phyloP scores from a whole-genome alignment of 129 eudicot species.

The Cynara cardunculus region DNA sequence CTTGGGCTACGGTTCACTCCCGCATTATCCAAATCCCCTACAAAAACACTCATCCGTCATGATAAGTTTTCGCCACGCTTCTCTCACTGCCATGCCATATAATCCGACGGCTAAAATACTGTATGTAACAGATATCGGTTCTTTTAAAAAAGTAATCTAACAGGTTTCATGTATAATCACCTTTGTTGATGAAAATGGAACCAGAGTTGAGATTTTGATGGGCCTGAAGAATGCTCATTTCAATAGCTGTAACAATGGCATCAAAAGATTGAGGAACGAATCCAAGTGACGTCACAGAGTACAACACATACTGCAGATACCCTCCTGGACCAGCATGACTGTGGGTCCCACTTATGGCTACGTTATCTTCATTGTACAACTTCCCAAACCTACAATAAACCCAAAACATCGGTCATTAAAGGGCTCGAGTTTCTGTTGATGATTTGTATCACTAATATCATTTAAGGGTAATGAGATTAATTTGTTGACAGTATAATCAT shows the following conservation, averaged over 20 bases:
- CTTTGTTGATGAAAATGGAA: slow-evolving; percentile 50
- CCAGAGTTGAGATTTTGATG: slow-evolving; percentile 66
- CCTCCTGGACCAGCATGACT: slow-evolving; percentile 89
- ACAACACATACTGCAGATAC: slow-evolving; percentile 58
- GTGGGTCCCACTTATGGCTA: slow-evolving; percentile 73
- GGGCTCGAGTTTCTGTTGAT: neutral
- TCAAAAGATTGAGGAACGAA: slow-evolving; percentile 69
- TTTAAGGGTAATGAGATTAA: too few species aligned
- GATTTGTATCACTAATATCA: too few species aligned
- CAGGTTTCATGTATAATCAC: slow-evolving; percentile 20
- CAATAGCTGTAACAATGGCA: slow-evolving; percentile 61
- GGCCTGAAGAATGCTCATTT: slow-evolving; percentile 64
- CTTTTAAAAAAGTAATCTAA: neutral
- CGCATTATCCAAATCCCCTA: slow-evolving; percentile 61
- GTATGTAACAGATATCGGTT: neutral
- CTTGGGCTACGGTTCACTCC: slow-evolving; percentile 69
- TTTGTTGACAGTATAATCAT: too few species aligned
- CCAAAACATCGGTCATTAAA: neutral
- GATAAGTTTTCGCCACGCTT: too few species aligned
- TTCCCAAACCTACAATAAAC: slow-evolving; percentile 49
- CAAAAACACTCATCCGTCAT: neutral
- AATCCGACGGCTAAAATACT: neutral
- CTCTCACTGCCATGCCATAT: neutral
- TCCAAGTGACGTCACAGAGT: slow-evolving; percentile 56
- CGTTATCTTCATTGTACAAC: slow-evolving; percentile 52